Evolutionary conservation across 768 basidiomycete species (phyloP).

Genomic region (Chalciporus piperatus): DNA sequence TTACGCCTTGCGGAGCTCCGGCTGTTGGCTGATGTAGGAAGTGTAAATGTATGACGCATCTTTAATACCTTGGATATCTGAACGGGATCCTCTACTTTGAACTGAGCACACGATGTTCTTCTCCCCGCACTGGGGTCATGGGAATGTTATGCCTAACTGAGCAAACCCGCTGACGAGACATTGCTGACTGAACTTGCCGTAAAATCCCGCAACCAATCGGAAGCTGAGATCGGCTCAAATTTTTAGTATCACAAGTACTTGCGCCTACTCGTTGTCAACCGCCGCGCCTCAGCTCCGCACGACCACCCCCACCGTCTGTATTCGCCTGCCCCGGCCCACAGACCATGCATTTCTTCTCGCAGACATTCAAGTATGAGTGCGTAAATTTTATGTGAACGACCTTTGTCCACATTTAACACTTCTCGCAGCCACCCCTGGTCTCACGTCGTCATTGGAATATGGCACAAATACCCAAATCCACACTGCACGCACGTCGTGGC

Average conservation of each 20-base stretch:
- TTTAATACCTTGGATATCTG: background rate
- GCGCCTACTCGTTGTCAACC: slow-evolving; percentile 7
- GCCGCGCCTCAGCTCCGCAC: slow-evolving; percentile 17
- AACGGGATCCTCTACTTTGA: background rate
- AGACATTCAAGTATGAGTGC: slow-evolving; percentile 81
- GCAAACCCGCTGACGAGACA: background rate
- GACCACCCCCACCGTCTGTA: slow-evolving; percentile 20
- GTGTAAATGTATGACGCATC: background rate
- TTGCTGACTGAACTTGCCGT: slow-evolving; percentile 12
- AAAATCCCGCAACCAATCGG: slow-evolving; percentile 29
- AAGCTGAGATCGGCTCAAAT: slow-evolving; percentile 10
- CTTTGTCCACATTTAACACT: slow-evolving; percentile 6
- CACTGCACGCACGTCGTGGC: slow-evolving; percentile 87
- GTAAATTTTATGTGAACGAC: slow-evolving; percentile 29
- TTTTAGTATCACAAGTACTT: slow-evolving; percentile 7
- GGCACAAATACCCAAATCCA: slow-evolving; percentile 95
- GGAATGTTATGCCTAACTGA: slow-evolving; percentile 1
- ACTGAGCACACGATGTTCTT: background rate
- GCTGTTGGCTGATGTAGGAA: slow-evolving; percentile 31
- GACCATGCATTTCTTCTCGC: slow-evolving; percentile 84
- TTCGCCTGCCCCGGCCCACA: slow-evolving; percentile 21
- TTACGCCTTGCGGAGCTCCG: slow-evolving; percentile 68
- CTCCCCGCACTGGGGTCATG: slow-evolving; percentile 1
- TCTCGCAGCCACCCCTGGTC: slow-evolving; percentile 79
- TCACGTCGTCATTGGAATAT: slow-evolving; percentile 89